These are phyloP conservation scores for Acacia concinna DNA, from an alignment of 331 rosid species.

Conservation along the genomic window DNA sequence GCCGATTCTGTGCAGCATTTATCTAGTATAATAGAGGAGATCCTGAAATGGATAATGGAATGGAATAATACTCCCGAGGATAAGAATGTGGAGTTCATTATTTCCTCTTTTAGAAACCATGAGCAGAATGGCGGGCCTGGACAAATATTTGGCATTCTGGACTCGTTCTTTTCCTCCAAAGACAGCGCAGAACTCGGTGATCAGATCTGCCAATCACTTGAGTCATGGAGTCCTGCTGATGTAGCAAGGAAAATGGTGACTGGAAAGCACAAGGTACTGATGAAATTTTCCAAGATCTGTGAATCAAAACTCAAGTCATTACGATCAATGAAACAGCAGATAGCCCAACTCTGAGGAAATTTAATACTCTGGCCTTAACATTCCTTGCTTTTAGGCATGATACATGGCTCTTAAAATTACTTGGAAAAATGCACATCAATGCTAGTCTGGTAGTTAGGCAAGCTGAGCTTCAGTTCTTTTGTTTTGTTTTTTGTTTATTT, in stretches of 20 bases:
- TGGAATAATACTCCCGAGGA: conserved; percentile 65
- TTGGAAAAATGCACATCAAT: neutral
- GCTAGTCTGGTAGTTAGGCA: neutral
- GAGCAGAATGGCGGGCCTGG: conserved; percentile 74
- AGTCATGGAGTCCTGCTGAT: conserved; percentile 73
- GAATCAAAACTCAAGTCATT: conserved; percentile 61
- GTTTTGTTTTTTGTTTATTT: neutral
- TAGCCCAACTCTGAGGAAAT: conserved; percentile 61
- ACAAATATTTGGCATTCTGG: conserved; percentile 53
- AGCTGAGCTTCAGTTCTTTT: neutral
- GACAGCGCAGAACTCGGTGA: conserved; percentile 58
- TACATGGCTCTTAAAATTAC: neutral
- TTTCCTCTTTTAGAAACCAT: conserved; percentile 44
- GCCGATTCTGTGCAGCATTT: conserved; percentile 59
- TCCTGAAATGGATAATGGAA: conserved; percentile 59
- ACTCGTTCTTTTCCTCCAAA: conserved; percentile 47
- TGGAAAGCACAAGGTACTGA: conserved; percentile 59
- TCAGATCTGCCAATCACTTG: conserved; percentile 55
- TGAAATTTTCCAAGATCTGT: conserved; percentile 62
- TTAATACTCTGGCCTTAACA: neutral
- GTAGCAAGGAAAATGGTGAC: conserved; percentile 69
- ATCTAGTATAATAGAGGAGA: conserved; percentile 52
- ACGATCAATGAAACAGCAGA: conserved; percentile 62
- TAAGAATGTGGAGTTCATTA: conserved; percentile 53
- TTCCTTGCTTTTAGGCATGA: conserved; percentile 9